Base-by-base conservation (phyloP, 225 moss, liverwort and hornwort genomes). In the Pseudisothecium myosuroides region DNA sequence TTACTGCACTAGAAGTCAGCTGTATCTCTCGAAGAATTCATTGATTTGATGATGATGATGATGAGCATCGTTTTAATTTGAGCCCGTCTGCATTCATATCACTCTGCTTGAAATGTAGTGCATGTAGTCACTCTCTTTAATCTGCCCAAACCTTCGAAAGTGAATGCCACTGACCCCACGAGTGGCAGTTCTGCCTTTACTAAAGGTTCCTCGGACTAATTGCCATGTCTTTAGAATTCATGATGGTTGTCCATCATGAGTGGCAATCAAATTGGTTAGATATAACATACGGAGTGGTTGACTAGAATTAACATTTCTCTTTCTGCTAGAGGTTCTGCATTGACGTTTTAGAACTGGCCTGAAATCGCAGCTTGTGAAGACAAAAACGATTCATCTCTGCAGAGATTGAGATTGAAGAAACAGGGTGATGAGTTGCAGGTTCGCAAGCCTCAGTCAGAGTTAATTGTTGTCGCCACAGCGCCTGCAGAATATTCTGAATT, bases 391-490 rank as follows among this genome's bases (percentile, higher is more conserved):
- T 92, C 93, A 45, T 90, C 94, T 37, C 91, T 91, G 54, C 89
- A 93, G 74, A 94, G 79, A 71, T 89, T 93, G 81, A 93, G 92
- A 82, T 93, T 95, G 89, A 93, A 94, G 89, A 89, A 76, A 76
- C 74, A 80, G 67, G 37, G 61, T 79, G 87, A 90, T 62, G 75
- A 74, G 81, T 55, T 84, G 83, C 90, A 89, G 63, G 92, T 91
- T 89, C 89, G 78, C 67, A 92, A 94, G 86, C 87, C 90, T 89
- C 93, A 95, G 66, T 90, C 96, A 80, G 92, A 96, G 78, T 88
- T 98, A 66, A 90, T 98, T 90, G 93, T 95, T 23, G 92, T 96
- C 47, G 96, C 96, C 63, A 94, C 95, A 65, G 88, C 91, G 28
- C 91, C 93, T 80, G 89, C 88, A 50, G 93, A 93, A 59, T 90